phyloP scores from a whole-genome alignment of 1,284 basidiomycete species.

The Testicularia cyperi region DNA sequence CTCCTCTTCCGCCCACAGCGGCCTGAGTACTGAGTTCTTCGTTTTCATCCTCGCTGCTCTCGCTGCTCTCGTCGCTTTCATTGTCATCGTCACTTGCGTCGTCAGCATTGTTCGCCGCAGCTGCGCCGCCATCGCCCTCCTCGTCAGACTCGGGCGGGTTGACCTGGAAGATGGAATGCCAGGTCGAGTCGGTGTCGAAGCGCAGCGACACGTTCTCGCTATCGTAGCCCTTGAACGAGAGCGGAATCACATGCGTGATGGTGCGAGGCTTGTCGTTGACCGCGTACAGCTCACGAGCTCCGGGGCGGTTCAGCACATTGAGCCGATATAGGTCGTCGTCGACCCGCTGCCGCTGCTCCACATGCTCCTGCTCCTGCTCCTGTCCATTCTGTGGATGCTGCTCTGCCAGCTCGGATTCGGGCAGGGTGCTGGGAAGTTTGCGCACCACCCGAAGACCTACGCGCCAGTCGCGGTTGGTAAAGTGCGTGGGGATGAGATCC shows the following conservation, averaged over 20 bases:
- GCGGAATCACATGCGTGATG: slow-evolving; percentile 44
- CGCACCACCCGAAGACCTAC: slow-evolving; percentile 45
- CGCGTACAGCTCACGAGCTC: slow-evolving; percentile 28
- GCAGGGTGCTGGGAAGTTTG: slow-evolving; percentile 24
- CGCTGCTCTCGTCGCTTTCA: slow-evolving; percentile 5
- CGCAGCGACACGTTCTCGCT: slow-evolving; percentile 31
- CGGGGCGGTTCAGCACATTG: slow-evolving; percentile 32
- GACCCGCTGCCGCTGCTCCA: too few species aligned
- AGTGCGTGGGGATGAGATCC: slow-evolving; percentile 37
- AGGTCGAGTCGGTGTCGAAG: slow-evolving; percentile 44
- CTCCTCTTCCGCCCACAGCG: not conserved
- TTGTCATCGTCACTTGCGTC: slow-evolving; percentile 2
- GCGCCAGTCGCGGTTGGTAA: slow-evolving; percentile 41
- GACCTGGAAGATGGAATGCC: slow-evolving; percentile 51
- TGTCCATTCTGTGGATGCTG: too few species aligned
- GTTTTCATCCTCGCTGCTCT: slow-evolving; percentile 3
- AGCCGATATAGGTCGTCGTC: slow-evolving; percentile 27
- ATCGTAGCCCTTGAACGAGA: slow-evolving; percentile 40
- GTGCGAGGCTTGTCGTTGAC: slow-evolving; percentile 26
- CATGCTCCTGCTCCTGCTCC: slow-evolving; percentile 15
- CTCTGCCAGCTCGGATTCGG: slow-evolving; percentile 11
- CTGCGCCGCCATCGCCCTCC: slow-evolving; percentile 3
- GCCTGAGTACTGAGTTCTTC: too few species aligned
- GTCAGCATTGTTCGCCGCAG: slow-evolving; percentile 1
- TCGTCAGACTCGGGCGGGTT: slow-evolving; percentile 11